Base-by-base conservation (phyloP, 345 rosid genomes). In the Moricandia arvensis region DNA sequence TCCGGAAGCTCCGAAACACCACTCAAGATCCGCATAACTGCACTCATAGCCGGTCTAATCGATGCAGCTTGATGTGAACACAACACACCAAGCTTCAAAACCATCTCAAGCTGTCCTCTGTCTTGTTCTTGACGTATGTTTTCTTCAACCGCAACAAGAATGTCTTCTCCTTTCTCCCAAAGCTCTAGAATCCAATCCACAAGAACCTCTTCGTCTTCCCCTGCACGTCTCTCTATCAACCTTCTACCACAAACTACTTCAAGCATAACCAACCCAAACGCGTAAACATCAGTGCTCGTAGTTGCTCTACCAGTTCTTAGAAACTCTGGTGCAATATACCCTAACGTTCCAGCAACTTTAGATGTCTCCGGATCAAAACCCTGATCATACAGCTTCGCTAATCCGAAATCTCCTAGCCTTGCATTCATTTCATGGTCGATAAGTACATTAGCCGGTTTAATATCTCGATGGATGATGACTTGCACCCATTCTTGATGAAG, bases 401-500 rank as follows among this genome's bases (percentile, higher is more conserved):
- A 53, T 43, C 87, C 86, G 11, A 82, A 86, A 34, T 86, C 86
- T 7, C 87, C 87, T 0, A 86, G 75, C 68, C 72, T 82, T 1
- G 78, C 87, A 15, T 80, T 77, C 71, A 79, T 34, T 30, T 80
- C 76, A 0, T 60, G 41, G 10, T 86, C 87, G 0, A 86, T 61
- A 12, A 83, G 30, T 17, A 82, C 72, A 64, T 82, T 86, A 38
- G 74, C 77, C 0, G 87, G 80, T 49, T 82, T 86, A 15, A 83
- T 72, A 35, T 86, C 85, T 68, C 86, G 66, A 35, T 84, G 87
- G 13, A 86, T 63, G 12, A 86, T 83, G 3, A 82, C 82, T 59
- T 86, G 79, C 27, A 79, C 81, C 89, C 86, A 86, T 54, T 83
- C 85, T 72, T 84, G 83, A 34, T 84, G 87, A 18, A 84, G 21